Base-by-base conservation (phyloP, 345 rosid species). In the Punica granatum region DNA sequence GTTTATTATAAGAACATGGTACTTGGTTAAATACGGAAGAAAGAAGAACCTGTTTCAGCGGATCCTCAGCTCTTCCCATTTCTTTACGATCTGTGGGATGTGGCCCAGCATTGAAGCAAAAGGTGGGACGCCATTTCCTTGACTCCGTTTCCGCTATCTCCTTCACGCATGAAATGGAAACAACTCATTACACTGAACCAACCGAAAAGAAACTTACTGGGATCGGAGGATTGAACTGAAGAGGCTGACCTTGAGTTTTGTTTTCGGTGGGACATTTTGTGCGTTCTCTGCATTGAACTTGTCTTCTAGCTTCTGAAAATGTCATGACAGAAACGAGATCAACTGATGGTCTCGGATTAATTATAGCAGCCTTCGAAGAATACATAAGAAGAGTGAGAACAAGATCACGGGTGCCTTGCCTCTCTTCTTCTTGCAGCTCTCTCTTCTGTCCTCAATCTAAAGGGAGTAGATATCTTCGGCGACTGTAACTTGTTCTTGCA, bases 341-440 rank as follows among this genome's bases (percentile, higher is more conserved):
- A n/a, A 11, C 28, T 8, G 28, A n/a, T 6, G 30, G n/a, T 51
- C 11, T 21, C 25, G 6, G 16, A 21, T 18, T 12, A 48, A 5
- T 11, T n/a, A 25, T 51, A 21, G 58, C 58, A 51, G 58, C 58
- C 58, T n/a, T 12, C 46, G 16, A 59, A 70, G 23, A 43, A 23
- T 35, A 21, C 42, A 58, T 43, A 23, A 44, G 2, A 60, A 13
- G 5, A 34, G 3, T 15, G 13, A 26, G 5, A n/a, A 36, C 36
- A 35, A 23, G 34, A 26, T 30, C 23, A 41, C n/a, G 26, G 69
- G 59, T 66, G 71, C 58, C 88, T 78, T 82, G 71, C 98, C 97
- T 88, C 82, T 76, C 85, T 86, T 67, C 97, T 81, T 78, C 85
- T 87, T 67, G 87, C 82, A 60, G 93, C 90, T 84, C 96, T 84